A percentile compares a stretch with the other conserved stretches of the same genome.
phyloP scores from a whole-genome alignment of 345 rosid species.

The Acer negundo region DNA sequence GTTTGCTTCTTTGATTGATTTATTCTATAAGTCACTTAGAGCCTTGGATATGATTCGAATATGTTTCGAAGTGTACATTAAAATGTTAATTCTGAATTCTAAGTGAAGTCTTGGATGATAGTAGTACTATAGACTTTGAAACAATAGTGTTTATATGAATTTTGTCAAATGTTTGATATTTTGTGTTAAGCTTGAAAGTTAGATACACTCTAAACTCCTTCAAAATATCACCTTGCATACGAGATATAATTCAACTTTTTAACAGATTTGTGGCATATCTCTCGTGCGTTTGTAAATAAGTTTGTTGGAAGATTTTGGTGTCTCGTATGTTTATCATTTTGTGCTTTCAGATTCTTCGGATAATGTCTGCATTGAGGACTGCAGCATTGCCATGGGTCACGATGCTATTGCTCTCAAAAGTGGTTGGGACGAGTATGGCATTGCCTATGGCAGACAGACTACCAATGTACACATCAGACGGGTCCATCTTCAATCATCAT shows the following conservation, averaged over 20 bases:
- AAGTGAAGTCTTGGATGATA: not conserved
- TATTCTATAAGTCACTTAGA: too few relatives aligned
- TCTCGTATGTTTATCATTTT: not conserved
- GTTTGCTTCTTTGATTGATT: not conserved
- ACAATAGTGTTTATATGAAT: not conserved
- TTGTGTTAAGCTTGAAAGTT: not conserved
- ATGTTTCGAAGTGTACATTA: not conserved
- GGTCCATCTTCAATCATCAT: conserved; percentile 63
- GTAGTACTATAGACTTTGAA: not conserved
- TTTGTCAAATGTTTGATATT: not conserved
- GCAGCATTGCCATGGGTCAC: conserved; percentile 67
- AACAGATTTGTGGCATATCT: not conserved
- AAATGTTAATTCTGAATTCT: not conserved
- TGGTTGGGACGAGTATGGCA: conserved; percentile 97
- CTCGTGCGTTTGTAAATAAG: not conserved
- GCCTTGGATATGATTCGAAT: too few relatives aligned
- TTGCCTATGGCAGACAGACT: conserved; percentile 68
- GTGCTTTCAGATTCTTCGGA: conserved; percentile 78
- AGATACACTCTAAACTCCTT: not conserved
- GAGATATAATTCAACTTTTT: not conserved
- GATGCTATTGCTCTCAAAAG: conserved; percentile 82
- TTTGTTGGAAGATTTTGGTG: not conserved
- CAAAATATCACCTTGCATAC: not conserved
- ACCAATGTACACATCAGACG: conserved; percentile 56
- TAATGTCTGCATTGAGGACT: conserved; percentile 80